Percentiles rank a stretch among this genome's conserved stretches.
These are phyloP conservation scores for Emericellopsis atlantica DNA, from an alignment of 2,329 filamentous ascomycete species.

Conservation along the genomic window DNA sequence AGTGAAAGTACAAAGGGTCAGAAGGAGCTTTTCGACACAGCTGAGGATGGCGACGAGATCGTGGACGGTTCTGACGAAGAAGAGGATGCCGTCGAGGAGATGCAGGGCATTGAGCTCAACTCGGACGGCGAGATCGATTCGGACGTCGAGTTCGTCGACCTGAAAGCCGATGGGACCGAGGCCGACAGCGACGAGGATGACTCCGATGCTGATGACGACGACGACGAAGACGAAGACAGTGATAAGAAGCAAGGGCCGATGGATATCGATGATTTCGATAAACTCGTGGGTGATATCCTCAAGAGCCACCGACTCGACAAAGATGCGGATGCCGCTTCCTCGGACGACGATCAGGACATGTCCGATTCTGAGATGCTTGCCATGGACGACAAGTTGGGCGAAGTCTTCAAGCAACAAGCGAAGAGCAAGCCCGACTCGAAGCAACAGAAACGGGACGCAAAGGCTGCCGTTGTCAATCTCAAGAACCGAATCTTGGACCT, in stretches of 20 bases:
- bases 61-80: conserved; percentile 28
- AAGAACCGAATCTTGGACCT: conserved; percentile 89
- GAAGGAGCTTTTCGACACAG: conserved; percentile 68
- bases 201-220: conserved; percentile 25
- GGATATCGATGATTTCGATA: conserved; percentile 43
- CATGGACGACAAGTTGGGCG: conserved; percentile 69
- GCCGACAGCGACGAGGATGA: conserved; percentile 27
- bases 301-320: conserved; percentile 56
- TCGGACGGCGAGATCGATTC: conserved; percentile 36
- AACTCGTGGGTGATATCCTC: conserved; percentile 56
- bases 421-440: conserved; percentile 49
- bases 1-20: conserved; percentile 77
- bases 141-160: conserved; percentile 37
- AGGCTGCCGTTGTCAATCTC: conserved; percentile 82
- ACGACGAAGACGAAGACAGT: conserved; percentile 30
- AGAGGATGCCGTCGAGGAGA: conserved; percentile 11
- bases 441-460: conserved; percentile 77
- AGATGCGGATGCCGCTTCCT: conserved; percentile 39
- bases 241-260: conserved; percentile 37
- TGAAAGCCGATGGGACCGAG: conserved; percentile 25
- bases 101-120: conserved; percentile 14
- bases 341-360: conserved; percentile 68
- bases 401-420: conserved; percentile 70
- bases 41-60: conserved; percentile 42
- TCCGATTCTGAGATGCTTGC: conserved; percentile 92